phyloP scores from a whole-genome alignment of 129 eudicot genomes.

The Centrapalus pauciflorus region DNA sequence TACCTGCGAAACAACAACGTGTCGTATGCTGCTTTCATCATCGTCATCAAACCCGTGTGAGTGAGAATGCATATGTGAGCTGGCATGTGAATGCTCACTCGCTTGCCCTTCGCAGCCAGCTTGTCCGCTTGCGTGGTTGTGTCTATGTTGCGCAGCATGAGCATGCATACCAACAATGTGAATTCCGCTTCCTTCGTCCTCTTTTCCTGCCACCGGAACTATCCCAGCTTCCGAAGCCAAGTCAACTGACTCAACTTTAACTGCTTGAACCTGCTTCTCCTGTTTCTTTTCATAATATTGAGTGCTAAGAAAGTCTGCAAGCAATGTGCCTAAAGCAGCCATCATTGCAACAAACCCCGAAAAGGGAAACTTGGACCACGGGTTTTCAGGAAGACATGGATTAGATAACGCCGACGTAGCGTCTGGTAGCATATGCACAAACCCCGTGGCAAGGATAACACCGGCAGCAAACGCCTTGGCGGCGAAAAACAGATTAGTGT shows the following conservation, averaged over 20 bases:
- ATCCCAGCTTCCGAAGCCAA: conserved; percentile 42
- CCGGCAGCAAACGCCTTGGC: conserved; percentile 97
- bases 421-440: conserved; percentile 90
- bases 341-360: conserved; percentile 87
- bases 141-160: conserved; percentile 89
- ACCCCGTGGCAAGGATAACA: conserved; percentile 88
- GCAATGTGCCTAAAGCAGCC: conserved; percentile 70
- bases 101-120: conserved; percentile 55
- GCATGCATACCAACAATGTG: conserved; percentile 97
- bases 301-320: conserved; percentile 80
- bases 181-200: conserved; percentile 55
- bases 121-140: conserved; percentile 61
- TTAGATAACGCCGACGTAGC: conserved; percentile 61
- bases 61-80: conserved; percentile 42
- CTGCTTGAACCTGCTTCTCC: conserved; percentile 45
- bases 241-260: conserved; percentile 35
- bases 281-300: conserved; percentile 81
- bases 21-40: conserved; percentile 57
- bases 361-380: conserved; percentile 88
- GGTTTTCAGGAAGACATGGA: conserved; percentile 58
- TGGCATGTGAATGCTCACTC: conserved; percentile 29
- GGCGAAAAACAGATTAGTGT: conserved; percentile 66
- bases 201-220: conserved; percentile 32
- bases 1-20: conserved; percentile 90
- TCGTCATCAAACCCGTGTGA: conserved; percentile 56